phyloP scores from a whole-genome alignment of 2,329 filamentous ascomycete species.

The Pyrenochaeta sp. region DNA sequence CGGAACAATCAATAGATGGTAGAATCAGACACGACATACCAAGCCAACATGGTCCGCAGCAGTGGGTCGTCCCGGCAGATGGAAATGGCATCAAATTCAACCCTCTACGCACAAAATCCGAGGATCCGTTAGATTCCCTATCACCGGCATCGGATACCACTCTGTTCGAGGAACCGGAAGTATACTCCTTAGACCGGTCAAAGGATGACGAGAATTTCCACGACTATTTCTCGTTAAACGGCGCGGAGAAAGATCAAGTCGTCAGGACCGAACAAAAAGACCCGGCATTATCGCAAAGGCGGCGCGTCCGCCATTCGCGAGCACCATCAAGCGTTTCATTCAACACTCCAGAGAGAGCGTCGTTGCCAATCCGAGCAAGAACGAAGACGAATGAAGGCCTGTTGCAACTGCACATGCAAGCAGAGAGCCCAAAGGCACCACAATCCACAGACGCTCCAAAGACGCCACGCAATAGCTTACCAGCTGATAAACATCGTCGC shows the following conservation, averaged over 20 bases:
- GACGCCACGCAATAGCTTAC: conserved; percentile 16
- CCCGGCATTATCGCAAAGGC: conserved; percentile 13
- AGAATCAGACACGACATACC: conserved; percentile 18
- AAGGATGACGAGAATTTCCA: conserved; percentile 15
- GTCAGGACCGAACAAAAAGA: conserved; percentile 19
- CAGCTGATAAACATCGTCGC: conserved; percentile 14
- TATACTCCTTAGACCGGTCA: conserved; percentile 28
- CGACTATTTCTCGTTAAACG: conserved; percentile 20
- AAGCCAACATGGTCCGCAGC: conserved; percentile 16
- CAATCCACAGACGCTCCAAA: conserved; percentile 1
- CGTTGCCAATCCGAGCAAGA: conserved; percentile 20
- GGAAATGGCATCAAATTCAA: conserved; percentile 24
- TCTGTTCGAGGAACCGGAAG: conserved; percentile 30
- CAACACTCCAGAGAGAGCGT: conserved; percentile 15
- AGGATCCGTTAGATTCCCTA: conserved; percentile 20
- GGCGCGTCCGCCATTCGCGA: conserved; percentile 24
- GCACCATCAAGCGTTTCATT: conserved; percentile 23
- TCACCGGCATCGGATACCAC: conserved; percentile 25
- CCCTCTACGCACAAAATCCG: conserved; percentile 19
- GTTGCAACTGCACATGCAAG: conserved; percentile 22
- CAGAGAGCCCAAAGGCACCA: conserved; percentile 20
- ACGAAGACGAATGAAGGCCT: conserved; percentile 32
- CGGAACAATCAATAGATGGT: conserved; percentile 16
- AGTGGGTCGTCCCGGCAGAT: conserved; percentile 20
- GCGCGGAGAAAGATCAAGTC: conserved; percentile 17